These are phyloP conservation scores for Yamadazyma akitaensis DNA, from an alignment of 805 yeast species.

Conservation along the genomic window DNA sequence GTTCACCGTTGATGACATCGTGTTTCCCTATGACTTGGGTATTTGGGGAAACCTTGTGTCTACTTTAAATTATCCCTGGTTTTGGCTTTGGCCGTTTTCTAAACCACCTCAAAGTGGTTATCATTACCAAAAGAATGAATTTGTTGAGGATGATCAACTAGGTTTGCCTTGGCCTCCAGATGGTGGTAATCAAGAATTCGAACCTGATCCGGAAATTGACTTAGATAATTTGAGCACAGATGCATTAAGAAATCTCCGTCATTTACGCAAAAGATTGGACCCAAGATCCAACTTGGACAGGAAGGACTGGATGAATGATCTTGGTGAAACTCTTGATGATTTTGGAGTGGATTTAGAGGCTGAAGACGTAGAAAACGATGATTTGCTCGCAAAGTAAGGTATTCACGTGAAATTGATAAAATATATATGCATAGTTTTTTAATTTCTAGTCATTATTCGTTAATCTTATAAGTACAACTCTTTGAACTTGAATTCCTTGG, in stretches of 20 bases:
- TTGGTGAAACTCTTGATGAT: constrained; percentile 83
- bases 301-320: constrained; percentile 64
- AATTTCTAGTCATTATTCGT: constrained; percentile 3
- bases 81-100: constrained; percentile 75
- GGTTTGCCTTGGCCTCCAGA: constrained; percentile 94
- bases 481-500: constrained; percentile 31
- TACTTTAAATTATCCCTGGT: constrained; percentile 59
- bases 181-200: constrained; percentile 50
- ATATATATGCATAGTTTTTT: not conserved
- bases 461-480: constrained; percentile 13
- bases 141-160: constrained; percentile 52
- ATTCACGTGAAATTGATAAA: not conserved
- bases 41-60: constrained; percentile 49
- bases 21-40: constrained; percentile 84
- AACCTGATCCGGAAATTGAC: constrained; percentile 18
- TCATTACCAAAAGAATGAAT: constrained; percentile 53
- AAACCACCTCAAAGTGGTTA: constrained; percentile 60
- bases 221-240: constrained; percentile 12
- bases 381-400: not conserved
- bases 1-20: constrained; percentile 58
- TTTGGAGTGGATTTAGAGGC: constrained; percentile 83
- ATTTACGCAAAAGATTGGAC: constrained; percentile 32
- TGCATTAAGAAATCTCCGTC: constrained; percentile 16
- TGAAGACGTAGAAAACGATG: constrained; percentile 35
- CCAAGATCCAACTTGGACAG: constrained; percentile 37